Evolutionary conservation across 2,329 filamentous ascomycete genomes (phyloP).

Genomic region (Sclerotinia spermophila): DNA sequence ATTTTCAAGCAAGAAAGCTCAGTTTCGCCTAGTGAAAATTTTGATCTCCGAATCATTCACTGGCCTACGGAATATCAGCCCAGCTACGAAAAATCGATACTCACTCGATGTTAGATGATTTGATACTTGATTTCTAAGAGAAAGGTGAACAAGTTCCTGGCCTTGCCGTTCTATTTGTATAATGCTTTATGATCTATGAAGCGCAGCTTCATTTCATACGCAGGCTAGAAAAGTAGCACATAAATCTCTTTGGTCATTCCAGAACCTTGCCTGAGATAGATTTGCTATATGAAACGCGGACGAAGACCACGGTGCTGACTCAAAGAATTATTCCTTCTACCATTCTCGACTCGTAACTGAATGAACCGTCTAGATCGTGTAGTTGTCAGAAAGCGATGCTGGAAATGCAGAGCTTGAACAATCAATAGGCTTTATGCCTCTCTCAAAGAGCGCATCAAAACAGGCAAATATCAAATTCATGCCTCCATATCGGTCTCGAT

Average conservation of each 20-base stretch:
- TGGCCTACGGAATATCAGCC: background rate
- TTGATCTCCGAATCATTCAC: background rate
- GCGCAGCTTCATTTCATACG: background rate
- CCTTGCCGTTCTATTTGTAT: fast-evolving
- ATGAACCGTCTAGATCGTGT: background rate
- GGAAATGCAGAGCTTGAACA: background rate
- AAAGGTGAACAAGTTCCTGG: background rate
- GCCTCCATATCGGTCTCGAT: background rate
- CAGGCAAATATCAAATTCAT: background rate
- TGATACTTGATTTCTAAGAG: background rate
- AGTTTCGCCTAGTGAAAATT: background rate
- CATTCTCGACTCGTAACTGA: background rate
- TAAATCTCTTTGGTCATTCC: background rate
- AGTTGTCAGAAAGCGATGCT: background rate
- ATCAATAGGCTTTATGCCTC: background rate
- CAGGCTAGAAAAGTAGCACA: background rate
- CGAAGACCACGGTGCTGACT: background rate
- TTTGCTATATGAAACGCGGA: background rate
- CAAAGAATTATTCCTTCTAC: background rate
- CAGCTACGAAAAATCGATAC: background rate
- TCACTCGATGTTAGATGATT: background rate
- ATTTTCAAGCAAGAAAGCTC: background rate
- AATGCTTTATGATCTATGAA: background rate
- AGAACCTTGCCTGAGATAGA: too few species aligned
- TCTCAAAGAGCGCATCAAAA: fast-evolving